These are phyloP conservation scores for Botryotinia globosa DNA, from an alignment of 2,329 filamentous ascomycete species.

Conservation along the genomic window DNA sequence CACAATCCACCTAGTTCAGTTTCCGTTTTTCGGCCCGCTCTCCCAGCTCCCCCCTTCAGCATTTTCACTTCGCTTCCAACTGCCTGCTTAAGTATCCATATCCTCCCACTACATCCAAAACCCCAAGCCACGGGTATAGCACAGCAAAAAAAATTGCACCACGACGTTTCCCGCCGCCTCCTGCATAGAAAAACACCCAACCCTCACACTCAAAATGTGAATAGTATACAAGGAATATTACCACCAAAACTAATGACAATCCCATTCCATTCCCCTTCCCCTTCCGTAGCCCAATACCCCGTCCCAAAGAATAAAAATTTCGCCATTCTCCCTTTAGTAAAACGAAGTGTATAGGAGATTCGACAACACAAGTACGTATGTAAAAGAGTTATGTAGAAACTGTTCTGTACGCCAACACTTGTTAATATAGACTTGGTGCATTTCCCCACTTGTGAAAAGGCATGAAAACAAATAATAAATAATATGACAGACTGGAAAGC, in stretches of 20 bases:
- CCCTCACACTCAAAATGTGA: neutral
- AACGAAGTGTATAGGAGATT: neutral
- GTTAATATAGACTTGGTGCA: conserved; percentile 11
- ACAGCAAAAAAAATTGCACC: conserved; percentile 3
- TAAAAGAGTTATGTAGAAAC: conserved; percentile 3
- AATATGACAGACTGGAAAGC: neutral
- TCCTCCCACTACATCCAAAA: neutral
- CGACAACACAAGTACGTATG: conserved; percentile 5
- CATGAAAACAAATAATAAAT: conserved; percentile 5
- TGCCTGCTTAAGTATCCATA: neutral
- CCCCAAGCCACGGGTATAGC: conserved; percentile 16
- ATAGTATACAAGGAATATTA: conserved; percentile 17
- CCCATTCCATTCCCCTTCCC: neutral
- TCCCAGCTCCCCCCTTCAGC: neutral
- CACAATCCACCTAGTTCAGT: no score
- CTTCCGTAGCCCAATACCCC: neutral
- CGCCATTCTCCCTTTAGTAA: conserved; percentile 3
- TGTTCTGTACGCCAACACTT: conserved; percentile 14
- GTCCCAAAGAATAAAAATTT: conserved; percentile 6
- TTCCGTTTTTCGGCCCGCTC: neutral
- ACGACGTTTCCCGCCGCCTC: neutral
- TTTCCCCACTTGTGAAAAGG: conserved; percentile 6
- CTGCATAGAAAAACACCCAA: neutral
- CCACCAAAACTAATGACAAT: conserved; percentile 4
- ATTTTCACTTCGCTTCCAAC: neutral